A percentile compares a stretch with the other conserved stretches of the same genome.
Conservation (phyloP, 2,329 filamentous ascomycete species). For the Aspergillus fructus region DNA sequence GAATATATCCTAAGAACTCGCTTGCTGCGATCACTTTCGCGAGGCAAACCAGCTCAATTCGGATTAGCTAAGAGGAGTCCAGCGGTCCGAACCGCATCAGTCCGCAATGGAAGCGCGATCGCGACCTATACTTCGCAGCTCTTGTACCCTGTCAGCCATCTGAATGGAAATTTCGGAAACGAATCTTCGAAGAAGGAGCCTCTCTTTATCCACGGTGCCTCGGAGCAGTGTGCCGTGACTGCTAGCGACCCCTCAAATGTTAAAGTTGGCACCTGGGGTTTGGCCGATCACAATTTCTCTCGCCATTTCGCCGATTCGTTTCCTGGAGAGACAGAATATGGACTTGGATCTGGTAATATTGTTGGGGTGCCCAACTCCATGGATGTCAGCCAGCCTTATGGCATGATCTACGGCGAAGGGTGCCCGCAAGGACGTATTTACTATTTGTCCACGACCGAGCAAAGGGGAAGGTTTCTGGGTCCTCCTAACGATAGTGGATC, state of each 20-base stretch:
- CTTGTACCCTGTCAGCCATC: constrained; percentile 72
- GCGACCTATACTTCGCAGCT: constrained; percentile 84
- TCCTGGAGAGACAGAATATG: constrained; percentile 72
- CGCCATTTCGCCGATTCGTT: constrained; percentile 76
- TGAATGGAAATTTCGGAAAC: constrained; percentile 74
- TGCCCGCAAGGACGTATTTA: constrained; percentile 79
- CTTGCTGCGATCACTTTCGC: constrained; percentile 74
- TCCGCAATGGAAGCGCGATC: constrained; percentile 69
- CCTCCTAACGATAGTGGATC: constrained; percentile 60
- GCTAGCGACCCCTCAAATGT: constrained; percentile 74
- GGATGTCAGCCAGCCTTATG: constrained; percentile 84
- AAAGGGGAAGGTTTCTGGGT: constrained; percentile 72
- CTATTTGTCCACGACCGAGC: constrained; percentile 72
- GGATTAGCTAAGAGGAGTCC: constrained; percentile 55
- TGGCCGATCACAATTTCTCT: constrained; percentile 72
- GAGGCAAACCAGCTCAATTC: constrained; percentile 69
- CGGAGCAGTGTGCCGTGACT: constrained; percentile 75
- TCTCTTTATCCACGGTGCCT: constrained; percentile 77
- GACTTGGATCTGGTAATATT: constrained; percentile 71
- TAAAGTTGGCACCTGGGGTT: constrained; percentile 79
- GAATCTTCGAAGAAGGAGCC: constrained; percentile 69
- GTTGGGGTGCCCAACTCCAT: constrained; percentile 80
- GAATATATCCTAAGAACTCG: constrained; percentile 90
- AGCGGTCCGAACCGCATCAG: constrained; percentile 52
- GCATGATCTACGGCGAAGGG: constrained; percentile 81